phyloP scores from a whole-genome alignment of 805 yeast species.

The Ogataea nitratoaversa region DNA sequence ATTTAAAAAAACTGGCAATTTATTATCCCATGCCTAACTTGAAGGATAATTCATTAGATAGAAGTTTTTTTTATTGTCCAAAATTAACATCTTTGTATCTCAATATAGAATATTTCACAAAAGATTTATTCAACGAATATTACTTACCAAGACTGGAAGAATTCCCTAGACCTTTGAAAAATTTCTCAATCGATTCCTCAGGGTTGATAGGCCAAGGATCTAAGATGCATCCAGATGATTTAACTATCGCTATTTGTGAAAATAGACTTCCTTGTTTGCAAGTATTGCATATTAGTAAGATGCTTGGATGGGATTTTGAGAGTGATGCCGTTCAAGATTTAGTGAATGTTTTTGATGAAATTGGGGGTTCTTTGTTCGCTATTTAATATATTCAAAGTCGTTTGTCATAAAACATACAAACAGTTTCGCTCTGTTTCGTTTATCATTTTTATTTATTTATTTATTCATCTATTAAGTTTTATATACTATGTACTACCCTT shows the following conservation, averaged over 20 bases:
- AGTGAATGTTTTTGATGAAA: constrained; percentile 65
- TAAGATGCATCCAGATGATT: constrained; percentile 82
- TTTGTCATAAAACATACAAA: too few relatives aligned
- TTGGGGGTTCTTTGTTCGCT: constrained; percentile 70
- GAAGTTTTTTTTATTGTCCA: constrained; percentile 73
- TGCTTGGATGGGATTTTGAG: constrained; percentile 80
- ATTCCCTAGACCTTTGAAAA: constrained; percentile 44
- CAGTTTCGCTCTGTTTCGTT: too few relatives aligned
- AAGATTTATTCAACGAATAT: constrained; percentile 47
- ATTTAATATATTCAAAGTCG: constrained; percentile 17
- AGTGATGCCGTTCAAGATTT: constrained; percentile 60
- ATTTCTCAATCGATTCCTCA: constrained; percentile 72
- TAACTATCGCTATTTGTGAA: constrained; percentile 79
- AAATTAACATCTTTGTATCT: constrained; percentile 57
- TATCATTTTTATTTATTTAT: neutral
- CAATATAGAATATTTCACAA: constrained; percentile 73
- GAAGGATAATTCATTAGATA: constrained; percentile 64
- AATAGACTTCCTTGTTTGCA: constrained; percentile 66
- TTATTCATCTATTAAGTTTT: neutral
- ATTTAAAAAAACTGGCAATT: constrained; percentile 58
- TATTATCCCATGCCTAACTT: constrained; percentile 88
- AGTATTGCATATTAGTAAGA: constrained; percentile 62
- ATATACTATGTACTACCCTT: neutral
- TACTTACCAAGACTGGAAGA: constrained; percentile 32
- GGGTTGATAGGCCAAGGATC: constrained; percentile 83